These are phyloP conservation scores for Gossypium mustelinum DNA, from an alignment of 345 rosid genomes.

Conservation along the genomic window DNA sequence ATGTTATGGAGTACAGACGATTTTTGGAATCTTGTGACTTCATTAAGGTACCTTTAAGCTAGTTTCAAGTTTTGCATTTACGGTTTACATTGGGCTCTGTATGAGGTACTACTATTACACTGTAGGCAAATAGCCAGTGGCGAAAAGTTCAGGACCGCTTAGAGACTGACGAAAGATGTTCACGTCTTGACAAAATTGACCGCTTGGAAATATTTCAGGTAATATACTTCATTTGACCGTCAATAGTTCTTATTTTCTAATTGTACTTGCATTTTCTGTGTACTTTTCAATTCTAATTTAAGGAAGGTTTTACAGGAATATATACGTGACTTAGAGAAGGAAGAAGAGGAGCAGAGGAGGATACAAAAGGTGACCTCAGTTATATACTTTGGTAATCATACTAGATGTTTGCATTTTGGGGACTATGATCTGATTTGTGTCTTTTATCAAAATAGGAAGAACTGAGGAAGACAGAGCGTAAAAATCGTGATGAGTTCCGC, in stretches of 20 bases:
- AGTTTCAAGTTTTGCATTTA: slow-evolving; percentile 17
- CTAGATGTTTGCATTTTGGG: slow-evolving; percentile 6
- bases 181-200: slow-evolving; percentile 80
- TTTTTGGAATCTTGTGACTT: slow-evolving; percentile 88
- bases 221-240: slow-evolving; percentile 6
- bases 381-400: slow-evolving; percentile 4
- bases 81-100: background rate
- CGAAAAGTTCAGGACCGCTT: slow-evolving; percentile 91
- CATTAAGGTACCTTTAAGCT: slow-evolving; percentile 57
- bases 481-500: slow-evolving; percentile 93
- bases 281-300: slow-evolving; percentile 26
- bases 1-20: slow-evolving; percentile 60
- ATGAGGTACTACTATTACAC: background rate
- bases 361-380: slow-evolving; percentile 64
- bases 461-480: slow-evolving; percentile 79
- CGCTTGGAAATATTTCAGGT: slow-evolving; percentile 93
- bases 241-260: background rate
- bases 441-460: slow-evolving; percentile 61
- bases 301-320: slow-evolving; percentile 54
- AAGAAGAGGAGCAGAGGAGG: slow-evolving; percentile 90
- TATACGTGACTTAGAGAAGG: slow-evolving; percentile 73
- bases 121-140: slow-evolving; percentile 90
- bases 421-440: slow-evolving; percentile 11
- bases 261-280: background rate
- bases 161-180: slow-evolving; percentile 91